These are phyloP conservation scores for Gastrodia elata DNA, from an alignment of 106 monocot species.

Conservation along the genomic window DNA sequence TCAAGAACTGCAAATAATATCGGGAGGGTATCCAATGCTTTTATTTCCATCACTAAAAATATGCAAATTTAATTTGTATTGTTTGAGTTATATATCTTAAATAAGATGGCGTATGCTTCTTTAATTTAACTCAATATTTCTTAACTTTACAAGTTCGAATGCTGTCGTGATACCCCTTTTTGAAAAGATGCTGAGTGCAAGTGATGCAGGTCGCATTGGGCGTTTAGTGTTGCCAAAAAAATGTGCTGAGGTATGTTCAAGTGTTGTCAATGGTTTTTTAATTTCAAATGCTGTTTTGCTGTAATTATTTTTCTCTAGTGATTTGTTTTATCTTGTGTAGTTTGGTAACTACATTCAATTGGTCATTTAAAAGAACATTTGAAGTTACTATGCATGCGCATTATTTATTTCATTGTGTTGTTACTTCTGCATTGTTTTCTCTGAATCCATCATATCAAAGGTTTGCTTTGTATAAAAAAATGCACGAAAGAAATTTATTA, in stretches of 20 bases:
- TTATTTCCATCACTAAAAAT: neutral
- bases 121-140: constrained; percentile 25
- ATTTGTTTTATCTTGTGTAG: neutral
- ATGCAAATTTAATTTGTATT: neutral
- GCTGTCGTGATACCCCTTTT: constrained; percentile 89
- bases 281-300: neutral
- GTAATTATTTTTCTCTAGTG: neutral
- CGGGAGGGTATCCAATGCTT: constrained; percentile 77
- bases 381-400: neutral
- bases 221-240: constrained; percentile 94
- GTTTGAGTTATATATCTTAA: neutral
- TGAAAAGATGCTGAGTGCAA: constrained; percentile 96
- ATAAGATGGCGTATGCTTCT: neutral
- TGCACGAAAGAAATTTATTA: neutral
- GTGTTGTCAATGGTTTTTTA: neutral
- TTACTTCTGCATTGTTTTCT: neutral
- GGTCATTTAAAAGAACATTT: neutral
- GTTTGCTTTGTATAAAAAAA: neutral
- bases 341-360: neutral
- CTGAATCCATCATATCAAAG: neutral
- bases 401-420: neutral
- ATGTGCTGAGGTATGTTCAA: constrained; percentile 75
- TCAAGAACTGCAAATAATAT: constrained; percentile 77
- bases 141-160: constrained; percentile 66
- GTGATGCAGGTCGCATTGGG: constrained; percentile 97